Evolutionary conservation across 1,284 basidiomycete genomes (phyloP), one percentile per base, ranked within the genome.

Genomic region (Leccinum griseonigrum): DNA sequence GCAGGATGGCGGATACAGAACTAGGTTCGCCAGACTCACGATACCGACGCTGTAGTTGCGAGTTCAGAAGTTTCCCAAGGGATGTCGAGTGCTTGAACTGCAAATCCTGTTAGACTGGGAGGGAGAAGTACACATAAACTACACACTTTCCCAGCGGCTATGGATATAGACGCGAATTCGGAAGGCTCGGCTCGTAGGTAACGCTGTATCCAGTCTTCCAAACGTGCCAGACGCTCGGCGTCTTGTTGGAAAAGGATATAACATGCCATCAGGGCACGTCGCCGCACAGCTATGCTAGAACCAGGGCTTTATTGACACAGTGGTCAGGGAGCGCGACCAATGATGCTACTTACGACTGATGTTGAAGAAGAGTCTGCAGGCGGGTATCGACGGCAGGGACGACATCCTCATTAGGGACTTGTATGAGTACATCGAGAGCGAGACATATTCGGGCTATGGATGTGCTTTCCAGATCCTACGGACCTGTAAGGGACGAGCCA

Each of bases 331-430:
- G 52, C 9, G n/a, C n/a, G 4, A 56, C 4, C 2, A 56, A 71
- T 71, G 78, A 76, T 46, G 7, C 71, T 78, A 84, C 90, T 86
- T 80, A 92, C 91, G 86, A 87, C 68, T 81, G 80, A 69, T 92
- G 87, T 48, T 83, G 83, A 18, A 92, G 76, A 18, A 92, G 77
- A 60, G 84, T 80, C 50, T 83, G 78, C 9, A 93, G 74, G 57
- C 84, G 85, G n/a, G 80, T 74, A 68, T 88, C 85, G 9, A 92
- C 80, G 3, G 91, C 90, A 13, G 91, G 90, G 58, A 91, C 81
- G 48, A 88, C 80, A 63, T 90, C 85, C 67, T 83, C 81, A 10
- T 79, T 85, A 9, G 86, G 81, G 13, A 78, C 80, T 31, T 80
- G 76, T 58, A 87, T 85, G 51, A 92, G 77, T 56, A 81, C 81